phyloP scores from a whole-genome alignment of 2,329 filamentous ascomycete species.

The Claviceps fusiformis region DNA sequence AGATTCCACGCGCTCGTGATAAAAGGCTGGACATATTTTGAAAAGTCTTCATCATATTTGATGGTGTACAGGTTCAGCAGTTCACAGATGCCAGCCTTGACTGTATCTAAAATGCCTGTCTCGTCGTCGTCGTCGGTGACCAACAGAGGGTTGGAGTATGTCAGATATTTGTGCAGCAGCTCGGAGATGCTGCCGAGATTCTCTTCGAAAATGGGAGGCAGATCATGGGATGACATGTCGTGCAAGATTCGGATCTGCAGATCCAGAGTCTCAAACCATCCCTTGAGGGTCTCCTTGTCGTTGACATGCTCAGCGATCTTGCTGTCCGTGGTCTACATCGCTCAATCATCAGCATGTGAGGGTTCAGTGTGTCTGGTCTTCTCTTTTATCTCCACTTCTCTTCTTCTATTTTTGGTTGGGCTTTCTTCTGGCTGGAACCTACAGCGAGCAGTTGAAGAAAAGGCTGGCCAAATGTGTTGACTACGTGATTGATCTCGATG shows the following conservation, averaged over 20 bases:
- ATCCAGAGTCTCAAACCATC: slow-evolving; percentile 74
- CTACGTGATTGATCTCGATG: slow-evolving; percentile 91
- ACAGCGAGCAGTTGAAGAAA: slow-evolving; percentile 71
- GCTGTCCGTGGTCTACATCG: slow-evolving; percentile 47
- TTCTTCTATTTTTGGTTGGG: not conserved
- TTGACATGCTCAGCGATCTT: slow-evolving; percentile 61
- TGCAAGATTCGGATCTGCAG: slow-evolving; percentile 85
- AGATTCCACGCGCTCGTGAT: slow-evolving; percentile 85
- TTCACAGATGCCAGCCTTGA: slow-evolving; percentile 90
- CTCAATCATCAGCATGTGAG: slow-evolving; percentile 1
- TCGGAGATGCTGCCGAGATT: slow-evolving; percentile 64
- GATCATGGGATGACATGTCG: slow-evolving; percentile 93
- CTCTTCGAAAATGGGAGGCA: slow-evolving; percentile 89
- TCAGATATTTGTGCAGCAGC: slow-evolving; percentile 83
- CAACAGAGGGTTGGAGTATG: slow-evolving; percentile 72
- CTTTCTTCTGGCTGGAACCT: slow-evolving; percentile 16
- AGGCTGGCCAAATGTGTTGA: slow-evolving; percentile 68
- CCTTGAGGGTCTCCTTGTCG: slow-evolving; percentile 61
- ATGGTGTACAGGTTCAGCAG: slow-evolving; percentile 77
- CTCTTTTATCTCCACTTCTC: slow-evolving; percentile 6
- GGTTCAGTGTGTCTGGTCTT: not conserved
- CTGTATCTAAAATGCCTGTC: slow-evolving; percentile 68
- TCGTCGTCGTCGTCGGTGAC: slow-evolving; percentile 83
- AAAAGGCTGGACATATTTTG: slow-evolving; percentile 65
- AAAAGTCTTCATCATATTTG: slow-evolving; percentile 94